phyloP scores from a whole-genome alignment of 1,139 yeast species.

The Saccharomyces hybrid region DNA sequence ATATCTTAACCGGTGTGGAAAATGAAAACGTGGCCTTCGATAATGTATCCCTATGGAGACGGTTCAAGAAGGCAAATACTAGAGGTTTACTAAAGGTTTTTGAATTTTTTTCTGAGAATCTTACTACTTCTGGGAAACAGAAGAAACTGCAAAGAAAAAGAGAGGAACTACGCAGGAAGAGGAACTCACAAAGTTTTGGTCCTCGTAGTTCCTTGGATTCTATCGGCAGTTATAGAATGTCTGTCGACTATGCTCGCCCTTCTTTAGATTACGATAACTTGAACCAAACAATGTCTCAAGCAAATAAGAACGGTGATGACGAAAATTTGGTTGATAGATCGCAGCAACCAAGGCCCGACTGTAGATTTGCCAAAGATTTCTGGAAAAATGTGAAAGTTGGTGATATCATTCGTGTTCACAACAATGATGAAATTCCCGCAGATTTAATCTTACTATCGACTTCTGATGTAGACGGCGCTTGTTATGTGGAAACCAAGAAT shows the following conservation, averaged over 20 bases:
- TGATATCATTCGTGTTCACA: constrained; percentile 73
- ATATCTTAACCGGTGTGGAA: constrained; percentile 57
- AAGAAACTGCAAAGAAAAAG: constrained; percentile 19
- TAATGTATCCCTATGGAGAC: constrained; percentile 51
- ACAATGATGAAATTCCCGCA: constrained; percentile 90
- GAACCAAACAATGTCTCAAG: constrained; percentile 8
- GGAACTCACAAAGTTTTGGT: constrained; percentile 4
- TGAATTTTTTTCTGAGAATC: constrained; percentile 28
- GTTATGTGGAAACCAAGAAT: constrained; percentile 90
- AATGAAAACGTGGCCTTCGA: constrained; percentile 67
- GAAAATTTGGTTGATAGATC: constrained; percentile 22
- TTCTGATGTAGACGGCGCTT: constrained; percentile 81
- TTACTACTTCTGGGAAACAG: constrained; percentile 35
- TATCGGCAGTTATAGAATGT: constrained; percentile 23
- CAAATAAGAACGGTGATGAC: constrained; percentile 7
- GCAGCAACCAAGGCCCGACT: constrained; percentile 22
- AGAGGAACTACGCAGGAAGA: constrained; percentile 12
- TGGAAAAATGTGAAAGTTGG: constrained; percentile 93
- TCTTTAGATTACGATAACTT: constrained; percentile 20
- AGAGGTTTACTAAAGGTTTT: constrained; percentile 28
- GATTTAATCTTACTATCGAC: constrained; percentile 75
- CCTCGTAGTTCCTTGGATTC: constrained; percentile 30
- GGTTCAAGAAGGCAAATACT: constrained; percentile 47
- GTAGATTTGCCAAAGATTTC: constrained; percentile 54
- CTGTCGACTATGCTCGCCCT: constrained; percentile 23